Conservation (phyloP, 164 flowering plant genomes). For the Pachysandra terminalis region DNA sequence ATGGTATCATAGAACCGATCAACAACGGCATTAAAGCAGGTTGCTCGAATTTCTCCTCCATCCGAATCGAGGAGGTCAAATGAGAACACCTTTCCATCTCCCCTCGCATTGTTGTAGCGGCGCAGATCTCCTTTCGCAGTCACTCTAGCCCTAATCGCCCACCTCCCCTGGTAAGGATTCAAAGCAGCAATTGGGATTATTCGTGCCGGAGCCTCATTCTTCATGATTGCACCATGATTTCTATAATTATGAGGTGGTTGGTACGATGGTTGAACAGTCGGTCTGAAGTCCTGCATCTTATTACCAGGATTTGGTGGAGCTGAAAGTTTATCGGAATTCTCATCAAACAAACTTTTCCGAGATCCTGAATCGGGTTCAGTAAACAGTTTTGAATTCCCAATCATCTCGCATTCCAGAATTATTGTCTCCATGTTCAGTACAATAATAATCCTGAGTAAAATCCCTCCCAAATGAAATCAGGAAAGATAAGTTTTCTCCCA, state of each 20-base stretch:
- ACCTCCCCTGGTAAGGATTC: constrained; percentile 96
- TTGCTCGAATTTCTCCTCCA: constrained; percentile 95
- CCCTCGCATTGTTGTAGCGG: constrained; percentile 89
- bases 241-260: constrained; percentile 85
- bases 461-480: background rate
- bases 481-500: background rate
- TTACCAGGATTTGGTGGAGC: constrained; percentile 25
- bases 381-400: constrained; percentile 66
- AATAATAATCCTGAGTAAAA: constrained; percentile 69
- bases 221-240: constrained; percentile 72
- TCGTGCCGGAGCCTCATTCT: constrained; percentile 95
- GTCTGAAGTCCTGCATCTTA: constrained; percentile 41
- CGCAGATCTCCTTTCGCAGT: constrained; percentile 95
- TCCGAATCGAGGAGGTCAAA: constrained; percentile 96
- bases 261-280: constrained; percentile 81
- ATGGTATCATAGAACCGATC: constrained; percentile 79
- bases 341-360: constrained; percentile 26
- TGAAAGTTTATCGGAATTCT: constrained; percentile 11
- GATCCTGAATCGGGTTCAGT: constrained; percentile 32
- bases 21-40: constrained; percentile 91
- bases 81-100: constrained; percentile 99
- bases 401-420: constrained; percentile 63
- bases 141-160: constrained; percentile 99
- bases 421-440: constrained; percentile 89
- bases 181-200: constrained; percentile 86